Evolutionary conservation across 495 filamentous ascomycete species (phyloP).

Genomic region (Penicillium verhagenii): DNA sequence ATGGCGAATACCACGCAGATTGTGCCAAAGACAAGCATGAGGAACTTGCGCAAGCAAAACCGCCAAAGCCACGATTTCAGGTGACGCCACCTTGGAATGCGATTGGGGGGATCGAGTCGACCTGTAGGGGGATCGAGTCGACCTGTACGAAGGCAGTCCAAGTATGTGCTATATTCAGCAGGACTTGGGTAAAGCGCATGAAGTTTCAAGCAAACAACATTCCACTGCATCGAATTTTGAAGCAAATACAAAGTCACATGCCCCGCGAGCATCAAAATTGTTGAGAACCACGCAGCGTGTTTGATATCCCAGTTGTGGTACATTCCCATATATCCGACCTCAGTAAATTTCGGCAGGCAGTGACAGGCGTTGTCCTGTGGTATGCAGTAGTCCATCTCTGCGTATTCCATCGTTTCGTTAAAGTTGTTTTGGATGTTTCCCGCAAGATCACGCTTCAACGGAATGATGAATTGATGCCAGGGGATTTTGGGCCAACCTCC

Average conservation of each 20-base stretch:
- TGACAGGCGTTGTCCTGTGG: no score
- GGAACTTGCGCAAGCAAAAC: neutral
- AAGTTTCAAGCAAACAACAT: neutral
- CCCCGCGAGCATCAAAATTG: no score
- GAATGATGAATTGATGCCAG: conserved; percentile 45
- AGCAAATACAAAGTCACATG: neutral
- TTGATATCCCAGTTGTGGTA: neutral
- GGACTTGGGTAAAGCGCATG: neutral
- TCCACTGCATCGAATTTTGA: neutral
- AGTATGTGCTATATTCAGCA: no score
- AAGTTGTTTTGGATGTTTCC: neutral
- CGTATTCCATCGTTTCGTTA: neutral
- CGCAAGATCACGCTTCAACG: conserved; percentile 26
- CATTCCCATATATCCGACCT: neutral
- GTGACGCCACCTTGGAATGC: neutral
- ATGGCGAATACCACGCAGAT: neutral
- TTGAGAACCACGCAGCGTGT: neutral
- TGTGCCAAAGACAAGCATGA: neutral
- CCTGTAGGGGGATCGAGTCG: no score
- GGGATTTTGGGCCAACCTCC: conserved; percentile 37
- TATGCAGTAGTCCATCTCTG: no score
- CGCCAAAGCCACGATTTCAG: neutral
- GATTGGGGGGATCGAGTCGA: neutral
- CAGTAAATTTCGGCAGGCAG: neutral
- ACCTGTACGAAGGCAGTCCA: no score